These are phyloP conservation scores for Bjerkandera adusta DNA, from an alignment of 1,284 basidiomycete genomes.

Conservation along the genomic window DNA sequence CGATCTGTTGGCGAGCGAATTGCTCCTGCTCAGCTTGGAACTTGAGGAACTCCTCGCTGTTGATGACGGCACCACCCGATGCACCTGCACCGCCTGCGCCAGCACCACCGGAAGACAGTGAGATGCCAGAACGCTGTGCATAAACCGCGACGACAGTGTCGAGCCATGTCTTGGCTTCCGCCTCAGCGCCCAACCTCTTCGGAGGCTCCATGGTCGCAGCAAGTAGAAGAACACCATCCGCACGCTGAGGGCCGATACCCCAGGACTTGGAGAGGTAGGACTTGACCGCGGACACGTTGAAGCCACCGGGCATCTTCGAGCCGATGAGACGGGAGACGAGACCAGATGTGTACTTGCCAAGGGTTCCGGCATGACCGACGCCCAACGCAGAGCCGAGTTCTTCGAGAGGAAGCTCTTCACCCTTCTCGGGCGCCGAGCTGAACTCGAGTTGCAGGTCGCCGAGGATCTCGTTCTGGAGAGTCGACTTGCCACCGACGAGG, in stretches of 20 bases:
- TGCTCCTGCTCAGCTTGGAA: conserved; percentile 93
- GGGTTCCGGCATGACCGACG: conserved; percentile 79
- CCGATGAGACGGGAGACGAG: conserved; percentile 91
- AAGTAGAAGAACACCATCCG: conserved; percentile 89
- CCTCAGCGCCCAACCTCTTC: conserved; percentile 91
- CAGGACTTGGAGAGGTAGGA: conserved; percentile 86
- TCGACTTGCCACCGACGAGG: conserved; percentile 97
- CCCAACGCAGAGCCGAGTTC: conserved; percentile 89
- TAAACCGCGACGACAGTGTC: conserved; percentile 85
- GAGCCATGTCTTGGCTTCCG: conserved; percentile 92
- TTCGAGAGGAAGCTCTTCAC: conserved; percentile 93
- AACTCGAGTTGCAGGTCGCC: conserved; percentile 93
- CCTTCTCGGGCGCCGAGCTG: conserved; percentile 92
- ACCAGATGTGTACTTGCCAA: conserved; percentile 95
- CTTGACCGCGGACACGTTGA: conserved; percentile 95
- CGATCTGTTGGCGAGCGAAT: conserved; percentile 91
- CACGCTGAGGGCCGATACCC: conserved; percentile 89
- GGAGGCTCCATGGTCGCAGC: conserved; percentile 91
- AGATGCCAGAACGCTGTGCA: conserved; percentile 85
- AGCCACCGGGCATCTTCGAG: conserved; percentile 98
- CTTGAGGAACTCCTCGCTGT: conserved; percentile 97
- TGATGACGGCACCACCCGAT: conserved; percentile 83
- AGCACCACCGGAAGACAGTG: conserved; percentile 66
- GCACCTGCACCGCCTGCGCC: conserved; percentile 61
- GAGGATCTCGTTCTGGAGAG: conserved; percentile 95